These are phyloP conservation scores for Pleurozium schreberi DNA, from an alignment of 225 moss, liverwort and hornwort genomes.

Conservation along the genomic window DNA sequence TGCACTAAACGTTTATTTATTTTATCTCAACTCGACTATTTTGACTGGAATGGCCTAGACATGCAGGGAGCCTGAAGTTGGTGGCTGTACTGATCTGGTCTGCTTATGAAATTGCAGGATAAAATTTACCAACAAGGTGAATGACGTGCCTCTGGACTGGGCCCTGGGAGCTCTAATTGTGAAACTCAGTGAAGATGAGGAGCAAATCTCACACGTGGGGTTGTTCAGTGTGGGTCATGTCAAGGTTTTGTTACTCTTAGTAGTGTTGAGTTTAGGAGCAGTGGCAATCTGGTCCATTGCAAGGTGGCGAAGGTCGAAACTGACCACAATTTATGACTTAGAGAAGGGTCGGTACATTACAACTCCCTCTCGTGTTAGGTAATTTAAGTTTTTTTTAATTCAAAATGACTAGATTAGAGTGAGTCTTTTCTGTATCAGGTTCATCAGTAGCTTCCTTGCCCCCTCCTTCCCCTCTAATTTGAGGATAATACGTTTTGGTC, in stretches of 20 bases:
- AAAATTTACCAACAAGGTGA: conserved; percentile 51
- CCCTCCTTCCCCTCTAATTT: not conserved
- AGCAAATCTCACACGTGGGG: conserved; percentile 22
- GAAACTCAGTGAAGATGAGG: conserved; percentile 35
- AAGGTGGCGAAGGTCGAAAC: conserved; percentile 52
- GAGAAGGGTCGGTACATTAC: conserved; percentile 64
- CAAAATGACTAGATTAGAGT: not conserved
- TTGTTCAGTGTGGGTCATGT: conserved; percentile 26
- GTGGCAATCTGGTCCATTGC: conserved; percentile 41
- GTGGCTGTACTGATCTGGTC: not conserved
- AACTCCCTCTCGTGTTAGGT: conserved; percentile 49
- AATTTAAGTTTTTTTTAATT: not conserved
- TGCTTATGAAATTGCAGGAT: conserved; percentile 16
- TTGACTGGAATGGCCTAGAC: not conserved
- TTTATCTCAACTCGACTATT: not conserved
- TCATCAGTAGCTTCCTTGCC: not conserved
- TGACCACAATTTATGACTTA: conserved; percentile 65
- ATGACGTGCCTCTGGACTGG: conserved; percentile 59
- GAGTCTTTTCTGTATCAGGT: not conserved
- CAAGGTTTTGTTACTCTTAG: conserved; percentile 36
- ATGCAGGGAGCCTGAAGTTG: not conserved
- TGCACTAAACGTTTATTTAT: not conserved
- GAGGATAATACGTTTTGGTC: not conserved
- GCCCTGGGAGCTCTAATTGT: conserved; percentile 60
- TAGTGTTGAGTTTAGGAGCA: conserved; percentile 32